Percentiles rank a stretch among this genome's conserved stretches.
These are phyloP conservation scores for Apiospora saccharicola DNA, from an alignment of 2,329 filamentous ascomycete species.

Conservation along the genomic window DNA sequence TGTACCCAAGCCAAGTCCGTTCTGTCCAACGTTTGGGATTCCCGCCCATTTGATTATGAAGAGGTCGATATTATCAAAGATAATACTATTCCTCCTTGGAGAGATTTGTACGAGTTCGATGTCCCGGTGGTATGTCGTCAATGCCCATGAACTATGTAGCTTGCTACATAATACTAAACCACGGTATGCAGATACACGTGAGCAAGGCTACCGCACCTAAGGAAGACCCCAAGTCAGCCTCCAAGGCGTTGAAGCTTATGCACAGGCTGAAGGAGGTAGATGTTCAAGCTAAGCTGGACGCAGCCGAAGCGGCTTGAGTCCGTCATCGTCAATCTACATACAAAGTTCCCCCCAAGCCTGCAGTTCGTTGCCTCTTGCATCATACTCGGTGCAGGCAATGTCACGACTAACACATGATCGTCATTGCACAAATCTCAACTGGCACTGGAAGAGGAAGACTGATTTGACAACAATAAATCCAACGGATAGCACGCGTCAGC, in stretches of 20 bases:
- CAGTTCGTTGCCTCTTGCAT: not conserved
- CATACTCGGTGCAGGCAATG: not conserved
- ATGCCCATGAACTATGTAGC: not conserved
- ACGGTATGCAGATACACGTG: constrained; percentile 62
- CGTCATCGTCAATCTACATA: not conserved
- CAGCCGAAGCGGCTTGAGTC: constrained; percentile 45
- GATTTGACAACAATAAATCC: not conserved
- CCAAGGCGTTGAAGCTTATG: constrained; percentile 75
- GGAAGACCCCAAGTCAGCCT: constrained; percentile 61
- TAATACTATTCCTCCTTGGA: constrained; percentile 67
- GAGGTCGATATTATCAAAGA: constrained; percentile 75
- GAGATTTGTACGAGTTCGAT: constrained; percentile 79
- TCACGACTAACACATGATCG: not conserved
- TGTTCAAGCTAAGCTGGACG: constrained; percentile 73
- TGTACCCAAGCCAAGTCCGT: constrained; percentile 74
- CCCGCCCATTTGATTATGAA: constrained; percentile 70
- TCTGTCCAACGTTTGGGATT: constrained; percentile 72
- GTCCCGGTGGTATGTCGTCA: constrained; percentile 73
- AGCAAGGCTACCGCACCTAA: constrained; percentile 61
- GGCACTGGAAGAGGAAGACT: not conserved
- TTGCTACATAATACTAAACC: not conserved
- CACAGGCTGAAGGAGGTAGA: constrained; percentile 75
- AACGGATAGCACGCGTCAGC: not conserved
- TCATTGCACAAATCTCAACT: not conserved
- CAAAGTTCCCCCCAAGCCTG: not conserved